Base-by-base conservation (phyloP, 805 yeast species). In the Starmera amethionina region DNA sequence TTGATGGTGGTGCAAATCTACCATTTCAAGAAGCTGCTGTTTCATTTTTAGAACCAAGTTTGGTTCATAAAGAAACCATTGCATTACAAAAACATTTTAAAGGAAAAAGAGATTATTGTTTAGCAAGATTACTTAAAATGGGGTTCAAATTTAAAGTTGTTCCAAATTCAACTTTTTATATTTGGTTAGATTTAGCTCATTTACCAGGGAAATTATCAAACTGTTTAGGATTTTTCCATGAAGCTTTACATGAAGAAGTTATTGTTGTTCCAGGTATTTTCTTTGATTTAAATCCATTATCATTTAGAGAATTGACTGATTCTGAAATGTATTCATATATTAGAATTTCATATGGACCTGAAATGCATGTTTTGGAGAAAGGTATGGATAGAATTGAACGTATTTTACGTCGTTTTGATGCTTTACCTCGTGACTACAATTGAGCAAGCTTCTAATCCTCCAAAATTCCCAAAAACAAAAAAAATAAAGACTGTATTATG, bases 261-360 rank as follows among this genome's bases (percentile, higher is more conserved):
- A 75, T 75, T 50, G 70, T 72, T 29, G 82, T 75, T 15, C 82
- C 82, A 4, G 82, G 82, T 3, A 75, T 75, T 46, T 75, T 75
- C 62, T 75, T 75, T 52, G 74, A 75, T 51, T 65, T 75, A 46
- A 75, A 75, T 46, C 82, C 82, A 4, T 68, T 63, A 40, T 64
- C 67, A 35, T 54, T 66, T 48, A 54, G 68, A 50, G 66, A 63
- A 39, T 57, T 75, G 39, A 74, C 66, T 43, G 82, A 75, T 46
- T 75, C 73, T 32, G 76, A 70, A 33, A 74, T 77, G 79, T 75
- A 73, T 51, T 72, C 74, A 40, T 75, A 65, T 48, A 77, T 75
- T 13, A 60, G 82, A 52, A 62, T 75, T 44, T 73, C 79, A 40
- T 75, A 75, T 48, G 82, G 82, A 1, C 81, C 82, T 4, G 80